Evolutionary conservation across 495 filamentous ascomycete species (phyloP).

Genomic region (Trichoderma asperelloides): DNA sequence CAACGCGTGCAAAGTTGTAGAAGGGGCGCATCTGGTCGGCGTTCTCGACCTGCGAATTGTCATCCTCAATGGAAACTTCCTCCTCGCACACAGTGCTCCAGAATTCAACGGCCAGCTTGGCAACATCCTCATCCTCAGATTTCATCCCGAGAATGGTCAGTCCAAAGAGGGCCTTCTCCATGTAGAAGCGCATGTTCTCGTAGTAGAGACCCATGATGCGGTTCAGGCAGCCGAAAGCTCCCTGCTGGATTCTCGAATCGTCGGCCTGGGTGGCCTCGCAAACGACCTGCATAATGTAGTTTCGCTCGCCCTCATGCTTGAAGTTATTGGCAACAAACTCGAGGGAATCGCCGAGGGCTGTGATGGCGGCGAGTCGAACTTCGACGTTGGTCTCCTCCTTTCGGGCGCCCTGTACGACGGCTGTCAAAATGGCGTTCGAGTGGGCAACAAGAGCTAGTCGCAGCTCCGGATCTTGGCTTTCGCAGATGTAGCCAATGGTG

Average conservation of each 20-base stretch:
- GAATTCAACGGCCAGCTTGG: constrained; percentile 96
- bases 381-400: constrained; percentile 89
- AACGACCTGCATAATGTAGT: constrained; percentile 99
- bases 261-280: constrained; percentile 94
- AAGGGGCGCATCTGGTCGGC: constrained; percentile 72
- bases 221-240: constrained; percentile 93
- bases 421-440: constrained; percentile 95
- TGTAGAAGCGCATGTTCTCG: constrained; percentile 99
- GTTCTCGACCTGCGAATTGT: constrained; percentile 74
- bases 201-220: constrained; percentile 97
- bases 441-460: constrained; percentile 71
- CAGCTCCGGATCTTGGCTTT: constrained; percentile 82
- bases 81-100: constrained; percentile 99
- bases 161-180: constrained; percentile 98
- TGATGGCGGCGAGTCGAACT: constrained; percentile 84
- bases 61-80: constrained; percentile 93
- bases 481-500: constrained; percentile 95
- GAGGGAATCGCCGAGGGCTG: constrained; percentile 89
- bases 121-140: constrained; percentile 91
- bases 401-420: constrained; percentile 91
- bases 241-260: constrained; percentile 84
- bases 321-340: constrained; percentile 98
- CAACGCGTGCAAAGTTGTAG: constrained; percentile 86
- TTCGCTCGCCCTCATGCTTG: constrained; percentile 95
- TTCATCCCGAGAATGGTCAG: constrained; percentile 99